Evolutionary conservation across 345 rosid species (phyloP).

Genomic region (Populus simonii): DNA sequence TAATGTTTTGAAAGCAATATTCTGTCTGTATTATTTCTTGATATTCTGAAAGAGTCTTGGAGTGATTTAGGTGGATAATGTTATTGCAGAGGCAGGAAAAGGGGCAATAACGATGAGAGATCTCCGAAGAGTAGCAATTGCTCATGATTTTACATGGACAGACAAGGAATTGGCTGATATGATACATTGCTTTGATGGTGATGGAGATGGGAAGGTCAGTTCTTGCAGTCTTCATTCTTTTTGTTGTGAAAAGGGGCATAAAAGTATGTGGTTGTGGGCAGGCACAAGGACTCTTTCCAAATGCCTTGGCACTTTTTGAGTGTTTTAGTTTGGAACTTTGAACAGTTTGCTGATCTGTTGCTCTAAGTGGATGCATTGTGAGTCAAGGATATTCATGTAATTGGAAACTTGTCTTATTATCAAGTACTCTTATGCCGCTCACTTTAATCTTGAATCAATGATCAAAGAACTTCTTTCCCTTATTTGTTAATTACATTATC

Average conservation of each 20-base stretch:
- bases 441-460: not conserved
- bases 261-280: no score
- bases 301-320: not conserved
- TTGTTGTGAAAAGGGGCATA: not conserved
- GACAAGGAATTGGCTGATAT: slow-evolving; percentile 66
- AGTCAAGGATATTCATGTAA: no score
- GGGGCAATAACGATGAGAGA: slow-evolving; percentile 54
- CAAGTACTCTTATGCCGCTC: not conserved
- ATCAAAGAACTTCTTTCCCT: not conserved
- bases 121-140: slow-evolving; percentile 45
- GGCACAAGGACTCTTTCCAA: not conserved
- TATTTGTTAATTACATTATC: not conserved
- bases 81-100: slow-evolving; percentile 59
- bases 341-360: no score
- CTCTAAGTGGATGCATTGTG: no score
- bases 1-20: not conserved
- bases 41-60: not conserved
- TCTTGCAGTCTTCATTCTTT: not conserved
- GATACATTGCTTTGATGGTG: slow-evolving; percentile 67
- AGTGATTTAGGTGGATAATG: slow-evolving; percentile 5
- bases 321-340: no score
- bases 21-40: not conserved
- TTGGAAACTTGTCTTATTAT: no score
- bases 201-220: slow-evolving; percentile 68
- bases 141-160: slow-evolving; percentile 76